Conservation (phyloP, 371 early-diverging fungal genomes). For the Actinomucor elegans region DNA sequence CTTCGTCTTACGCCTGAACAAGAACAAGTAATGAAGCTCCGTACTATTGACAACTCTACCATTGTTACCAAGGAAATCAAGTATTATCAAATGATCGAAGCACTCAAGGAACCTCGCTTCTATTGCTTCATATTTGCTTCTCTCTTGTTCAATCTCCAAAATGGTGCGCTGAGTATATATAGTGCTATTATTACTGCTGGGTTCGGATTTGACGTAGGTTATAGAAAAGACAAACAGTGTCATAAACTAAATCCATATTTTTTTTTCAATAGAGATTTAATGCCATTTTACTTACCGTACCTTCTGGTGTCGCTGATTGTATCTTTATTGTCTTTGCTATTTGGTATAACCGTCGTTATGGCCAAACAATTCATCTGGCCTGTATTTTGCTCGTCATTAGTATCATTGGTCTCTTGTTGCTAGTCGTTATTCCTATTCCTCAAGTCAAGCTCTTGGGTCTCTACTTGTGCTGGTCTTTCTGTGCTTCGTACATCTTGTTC, state of each 20-base stretch:
- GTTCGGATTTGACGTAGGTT: slow-evolving; percentile 42
- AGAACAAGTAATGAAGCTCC: slow-evolving; percentile 31
- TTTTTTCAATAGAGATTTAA: slow-evolving; percentile 21
- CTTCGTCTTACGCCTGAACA: slow-evolving; percentile 35
- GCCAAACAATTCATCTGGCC: slow-evolving; percentile 33
- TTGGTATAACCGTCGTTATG: slow-evolving; percentile 34
- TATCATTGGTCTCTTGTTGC: slow-evolving; percentile 37
- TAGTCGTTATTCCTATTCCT: slow-evolving; percentile 37
- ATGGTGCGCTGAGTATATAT: slow-evolving; percentile 37
- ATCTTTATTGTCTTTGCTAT: slow-evolving; percentile 34
- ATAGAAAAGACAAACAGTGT: no score
- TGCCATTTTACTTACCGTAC: slow-evolving; percentile 40
- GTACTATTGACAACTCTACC: slow-evolving; percentile 28
- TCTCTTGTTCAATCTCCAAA: slow-evolving; percentile 36
- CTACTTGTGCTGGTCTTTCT: slow-evolving; percentile 34
- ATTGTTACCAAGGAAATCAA: slow-evolving; percentile 10
- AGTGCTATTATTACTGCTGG: slow-evolving; percentile 37
- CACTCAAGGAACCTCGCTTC: slow-evolving; percentile 19
- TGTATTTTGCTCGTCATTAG: slow-evolving; percentile 20
- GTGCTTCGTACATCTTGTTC: slow-evolving; percentile 14
- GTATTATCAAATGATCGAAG: slow-evolving; percentile 9
- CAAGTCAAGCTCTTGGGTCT: slow-evolving; percentile 36
- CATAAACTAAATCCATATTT: not conserved
- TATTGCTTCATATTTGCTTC: slow-evolving; percentile 28
- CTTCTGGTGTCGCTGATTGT: slow-evolving; percentile 33